These are phyloP conservation scores for Saxophila tyrrhenica DNA, from an alignment of 495 filamentous ascomycete genomes.

Conservation along the genomic window DNA sequence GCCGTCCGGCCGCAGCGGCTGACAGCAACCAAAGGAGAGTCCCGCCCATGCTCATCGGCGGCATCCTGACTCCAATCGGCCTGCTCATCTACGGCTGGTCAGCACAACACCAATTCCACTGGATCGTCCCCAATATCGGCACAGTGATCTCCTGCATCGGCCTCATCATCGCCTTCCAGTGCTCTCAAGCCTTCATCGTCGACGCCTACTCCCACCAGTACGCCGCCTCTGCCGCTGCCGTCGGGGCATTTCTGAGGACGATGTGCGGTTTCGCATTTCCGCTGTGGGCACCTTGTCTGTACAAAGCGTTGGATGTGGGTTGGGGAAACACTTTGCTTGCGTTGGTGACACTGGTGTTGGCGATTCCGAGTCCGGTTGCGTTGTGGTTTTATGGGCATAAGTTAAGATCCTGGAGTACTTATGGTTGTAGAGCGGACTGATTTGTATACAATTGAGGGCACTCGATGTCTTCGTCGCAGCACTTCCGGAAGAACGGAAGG, in stretches of 20 bases:
- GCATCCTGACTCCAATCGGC: constrained; percentile 5
- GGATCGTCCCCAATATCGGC: constrained; percentile 15
- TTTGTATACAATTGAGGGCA: constrained; percentile 1
- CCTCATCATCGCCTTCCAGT: constrained; percentile 47
- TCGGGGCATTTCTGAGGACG: constrained; percentile 48
- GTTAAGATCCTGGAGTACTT: constrained; percentile 2
- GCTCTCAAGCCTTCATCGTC: constrained; percentile 53
- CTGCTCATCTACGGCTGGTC: constrained; percentile 13
- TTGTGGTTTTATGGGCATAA: constrained; percentile 8
- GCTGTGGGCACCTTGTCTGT: constrained; percentile 57
- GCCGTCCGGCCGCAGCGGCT: too few relatives aligned
- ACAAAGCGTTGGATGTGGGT: constrained; percentile 19
- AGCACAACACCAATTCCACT: constrained; percentile 2
- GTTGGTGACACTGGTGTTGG: constrained; percentile 6
- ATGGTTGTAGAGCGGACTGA: constrained; percentile 8
- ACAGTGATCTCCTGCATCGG: constrained; percentile 25
- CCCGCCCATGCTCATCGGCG: not conserved
- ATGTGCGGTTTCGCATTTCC: constrained; percentile 56
- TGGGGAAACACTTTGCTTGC: constrained; percentile 11
- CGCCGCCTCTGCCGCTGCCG: constrained; percentile 55
- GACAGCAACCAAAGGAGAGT: too few relatives aligned
- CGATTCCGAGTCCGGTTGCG: not conserved
- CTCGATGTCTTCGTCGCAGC: too few relatives aligned
- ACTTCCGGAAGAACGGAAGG: too few relatives aligned
- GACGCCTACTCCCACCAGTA: constrained; percentile 53